Base-by-base conservation (phyloP, 768 basidiomycete genomes). In the Pisolithus orientalis region DNA sequence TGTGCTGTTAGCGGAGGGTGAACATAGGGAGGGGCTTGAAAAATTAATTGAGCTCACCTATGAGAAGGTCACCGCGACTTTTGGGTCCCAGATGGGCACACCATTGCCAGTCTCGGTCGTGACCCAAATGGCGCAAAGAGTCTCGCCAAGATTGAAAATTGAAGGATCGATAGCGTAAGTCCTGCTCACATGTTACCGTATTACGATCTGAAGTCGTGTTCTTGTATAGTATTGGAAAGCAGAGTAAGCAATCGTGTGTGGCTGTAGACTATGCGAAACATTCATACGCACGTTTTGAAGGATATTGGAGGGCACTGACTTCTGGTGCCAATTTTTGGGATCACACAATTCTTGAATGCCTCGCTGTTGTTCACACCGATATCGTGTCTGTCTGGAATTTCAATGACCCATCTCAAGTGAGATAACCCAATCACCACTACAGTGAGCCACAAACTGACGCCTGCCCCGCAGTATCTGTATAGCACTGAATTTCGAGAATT, bases 381-480 rank as follows among this genome's bases (percentile, higher is more conserved):
- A 61, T 62, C 10, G 43, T 62, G 27, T 11, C 27, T 1, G 47
- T 55, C 8, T 62, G 62, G 61, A 62, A 63, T 44, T 58, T 63
- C 39, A 17, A 28, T 17, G 57, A 58, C 37, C 55, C 56, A 8
- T 16, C 5, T 39, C 14, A 31, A 21, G 56, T 56, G 27, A 50
- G 53, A 29, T 17, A 2, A 9, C n/a, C 5, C 40, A 11, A 14
- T 17, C 24, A 31, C 24, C 14, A 13, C 28, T 25, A 31, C 29
- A 17, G 1, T 24, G 39, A 31, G 6, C 14, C 4, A 5, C 42
- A 21, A 21, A 21, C 21, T 50, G 28, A 50, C 21, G 3, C 8
- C 14, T 10, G 7, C 21, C 37, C 27, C 21, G 31, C 24, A 39
- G 53, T 10, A 45, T 29, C 38, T 54, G 29, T 5, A 1, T 6